phyloP scores from a whole-genome alignment of 1,139 yeast genomes.

The Lodderomyces parapsilosis region DNA sequence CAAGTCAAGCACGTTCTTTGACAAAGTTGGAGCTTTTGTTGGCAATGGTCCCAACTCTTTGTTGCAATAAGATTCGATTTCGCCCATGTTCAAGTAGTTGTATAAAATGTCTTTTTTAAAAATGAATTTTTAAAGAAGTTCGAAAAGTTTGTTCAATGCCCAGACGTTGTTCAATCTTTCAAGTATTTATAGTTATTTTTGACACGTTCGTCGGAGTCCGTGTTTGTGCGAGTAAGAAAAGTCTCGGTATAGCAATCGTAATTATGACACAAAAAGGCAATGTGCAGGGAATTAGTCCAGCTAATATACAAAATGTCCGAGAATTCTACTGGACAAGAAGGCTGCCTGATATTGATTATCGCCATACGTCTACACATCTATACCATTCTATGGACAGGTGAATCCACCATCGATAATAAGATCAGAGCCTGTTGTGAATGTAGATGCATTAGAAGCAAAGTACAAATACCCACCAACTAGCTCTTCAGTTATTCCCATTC shows the following conservation, averaged over 20 bases:
- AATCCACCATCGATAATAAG: slow-evolving; percentile 88
- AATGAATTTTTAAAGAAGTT: background rate
- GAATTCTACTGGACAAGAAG: no score
- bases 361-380: no score
- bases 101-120: background rate
- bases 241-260: background rate
- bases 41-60: slow-evolving; percentile 30
- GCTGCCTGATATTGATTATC: no score
- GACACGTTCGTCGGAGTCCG: background rate
- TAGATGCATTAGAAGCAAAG: slow-evolving; percentile 76
- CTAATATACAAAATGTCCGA: background rate
- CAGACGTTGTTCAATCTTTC: background rate
- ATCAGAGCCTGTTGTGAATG: slow-evolving; percentile 83
- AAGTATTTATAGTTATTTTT: background rate
- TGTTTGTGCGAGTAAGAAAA: background rate
- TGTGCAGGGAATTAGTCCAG: background rate
- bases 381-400: slow-evolving; percentile 43
- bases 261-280: background rate
- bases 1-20: slow-evolving; percentile 41
- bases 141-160: background rate
- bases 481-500: slow-evolving; percentile 79
- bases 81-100: slow-evolving; percentile 8
- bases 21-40: slow-evolving; percentile 26
- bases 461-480: slow-evolving; percentile 82
- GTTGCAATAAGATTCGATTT: slow-evolving; percentile 21